phyloP scores from a whole-genome alignment of 441 rosid genomes.

The Erysimum cheiri region DNA sequence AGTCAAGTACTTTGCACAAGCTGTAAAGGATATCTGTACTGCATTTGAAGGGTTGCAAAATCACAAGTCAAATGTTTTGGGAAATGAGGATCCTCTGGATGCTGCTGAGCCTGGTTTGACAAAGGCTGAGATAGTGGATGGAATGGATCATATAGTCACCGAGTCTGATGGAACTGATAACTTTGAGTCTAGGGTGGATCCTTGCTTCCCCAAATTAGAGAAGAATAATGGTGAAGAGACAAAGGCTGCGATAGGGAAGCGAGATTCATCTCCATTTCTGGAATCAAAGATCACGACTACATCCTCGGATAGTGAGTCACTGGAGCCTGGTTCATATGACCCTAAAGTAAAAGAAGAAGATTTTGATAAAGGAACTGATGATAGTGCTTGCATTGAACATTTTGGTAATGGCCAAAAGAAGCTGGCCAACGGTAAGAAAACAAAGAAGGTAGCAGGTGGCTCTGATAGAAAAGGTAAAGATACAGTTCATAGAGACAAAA shows the following conservation, averaged over 20 bases:
- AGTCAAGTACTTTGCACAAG: conserved; percentile 74
- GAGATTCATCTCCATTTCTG: conserved; percentile 47
- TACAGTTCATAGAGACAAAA: conserved; percentile 45
- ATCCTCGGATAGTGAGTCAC: conserved; percentile 43
- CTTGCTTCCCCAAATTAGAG: conserved; percentile 44
- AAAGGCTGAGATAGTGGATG: conserved; percentile 48
- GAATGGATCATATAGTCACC: conserved; percentile 46
- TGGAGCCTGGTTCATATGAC: conserved; percentile 44
- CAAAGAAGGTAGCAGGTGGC: conserved; percentile 48
- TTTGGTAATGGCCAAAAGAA: conserved; percentile 49
- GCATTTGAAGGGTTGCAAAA: conserved; percentile 76
- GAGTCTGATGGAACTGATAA: conserved; percentile 48
- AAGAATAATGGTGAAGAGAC: conserved; percentile 54
- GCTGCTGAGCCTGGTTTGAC: conserved; percentile 53
- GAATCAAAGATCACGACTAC: conserved; percentile 51
- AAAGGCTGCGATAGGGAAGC: conserved; percentile 52
- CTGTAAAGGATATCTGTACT: conserved; percentile 79
- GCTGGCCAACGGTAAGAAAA: conserved; percentile 50
- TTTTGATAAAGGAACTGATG: conserved; percentile 48
- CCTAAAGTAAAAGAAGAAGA: conserved; percentile 49
- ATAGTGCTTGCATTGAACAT: conserved; percentile 45
- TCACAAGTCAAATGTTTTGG: conserved; percentile 53
- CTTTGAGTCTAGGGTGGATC: conserved; percentile 49
- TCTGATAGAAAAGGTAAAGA: conserved; percentile 42
- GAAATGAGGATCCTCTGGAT: conserved; percentile 56